Base-by-base conservation (phyloP, 2,329 filamentous ascomycete genomes). In the Penicillium sclerotiorum region DNA sequence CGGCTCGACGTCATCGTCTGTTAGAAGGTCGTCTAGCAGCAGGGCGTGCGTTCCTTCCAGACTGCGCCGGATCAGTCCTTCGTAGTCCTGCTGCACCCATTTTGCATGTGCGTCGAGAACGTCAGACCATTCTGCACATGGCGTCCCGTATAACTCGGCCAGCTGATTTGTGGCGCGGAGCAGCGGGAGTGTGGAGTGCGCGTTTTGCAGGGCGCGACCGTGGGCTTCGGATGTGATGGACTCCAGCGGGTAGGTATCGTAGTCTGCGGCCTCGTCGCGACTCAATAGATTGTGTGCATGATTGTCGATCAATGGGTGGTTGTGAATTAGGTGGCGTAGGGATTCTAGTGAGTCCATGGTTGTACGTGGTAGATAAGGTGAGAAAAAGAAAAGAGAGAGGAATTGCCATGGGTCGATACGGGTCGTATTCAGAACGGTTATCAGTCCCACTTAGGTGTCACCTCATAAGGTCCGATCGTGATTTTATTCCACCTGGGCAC, bases 11-110 rank as follows among this genome's bases (percentile, higher is more conserved):
- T 80, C 77, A 2, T 74, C 73, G 12, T 76, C 73, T 45, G 81
- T 79, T 7, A 93, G 72, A 0, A 89, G 86, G 68, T 94, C 89
- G 58, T 94, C 90, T n/a, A 95, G 79, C 1, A 95, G 76, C 9
- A 93, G 76, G 1, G 81, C 83, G 65, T 92, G 84, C 22, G 89
- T 88, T 1, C 89, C 89, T 11, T 81, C 70, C 4, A 95, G 77
- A 59, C 89, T 94, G 54, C 76, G 77, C 37, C 73, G 76, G 9
- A 82, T 76, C 76, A 90, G 84, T 2, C 70, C 78, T 5, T 83
- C 74, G 47, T 81, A 79, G 50, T 80, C 73, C 17, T 71, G 68
- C 21, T 74, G 64, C 8, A 82, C 67, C 63, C 74, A 74, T 53
- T 76, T 72, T 22, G 72, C 61, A 43, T 80, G 73, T 47, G 78